These are phyloP conservation scores for Chalara sp. DNA, from an alignment of 2,329 filamentous ascomycete species.

Conservation along the genomic window DNA sequence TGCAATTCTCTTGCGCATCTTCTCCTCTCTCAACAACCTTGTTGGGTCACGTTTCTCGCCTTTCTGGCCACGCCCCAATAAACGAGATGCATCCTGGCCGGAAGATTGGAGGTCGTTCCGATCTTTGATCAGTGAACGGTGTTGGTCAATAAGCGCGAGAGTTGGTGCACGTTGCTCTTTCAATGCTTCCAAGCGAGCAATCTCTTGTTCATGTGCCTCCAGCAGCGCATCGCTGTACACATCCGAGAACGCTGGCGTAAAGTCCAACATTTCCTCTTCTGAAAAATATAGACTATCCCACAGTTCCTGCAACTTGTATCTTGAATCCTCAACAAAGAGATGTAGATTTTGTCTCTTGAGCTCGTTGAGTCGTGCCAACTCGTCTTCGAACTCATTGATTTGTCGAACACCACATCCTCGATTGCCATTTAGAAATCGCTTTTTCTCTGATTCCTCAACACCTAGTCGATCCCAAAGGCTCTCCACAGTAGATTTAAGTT, in stretches of 20 bases:
- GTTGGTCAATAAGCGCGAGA: constrained; percentile 73
- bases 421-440: constrained; percentile 78
- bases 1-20: constrained; percentile 94
- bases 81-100: constrained; percentile 87
- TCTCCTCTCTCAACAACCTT: constrained; percentile 89
- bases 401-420: constrained; percentile 84
- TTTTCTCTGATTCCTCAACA: constrained; percentile 75
- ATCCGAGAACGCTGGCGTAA: constrained; percentile 93
- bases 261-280: constrained; percentile 98
- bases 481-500: constrained; percentile 74
- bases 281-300: constrained; percentile 94
- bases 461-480: constrained; percentile 83
- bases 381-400: constrained; percentile 94
- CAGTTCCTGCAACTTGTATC: constrained; percentile 83
- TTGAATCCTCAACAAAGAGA: constrained; percentile 90
- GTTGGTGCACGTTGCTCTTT: constrained; percentile 83
- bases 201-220: constrained; percentile 90
- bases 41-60: constrained; percentile 92
- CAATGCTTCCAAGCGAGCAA: constrained; percentile 71
- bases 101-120: constrained; percentile 83
- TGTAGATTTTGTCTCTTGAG: constrained; percentile 93
- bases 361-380: constrained; percentile 79
- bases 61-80: constrained; percentile 87
- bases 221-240: constrained; percentile 94
- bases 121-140: constrained; percentile 76